Base-by-base conservation (phyloP, 2,329 filamentous ascomycete species). In the Xylariaceae sp. region DNA sequence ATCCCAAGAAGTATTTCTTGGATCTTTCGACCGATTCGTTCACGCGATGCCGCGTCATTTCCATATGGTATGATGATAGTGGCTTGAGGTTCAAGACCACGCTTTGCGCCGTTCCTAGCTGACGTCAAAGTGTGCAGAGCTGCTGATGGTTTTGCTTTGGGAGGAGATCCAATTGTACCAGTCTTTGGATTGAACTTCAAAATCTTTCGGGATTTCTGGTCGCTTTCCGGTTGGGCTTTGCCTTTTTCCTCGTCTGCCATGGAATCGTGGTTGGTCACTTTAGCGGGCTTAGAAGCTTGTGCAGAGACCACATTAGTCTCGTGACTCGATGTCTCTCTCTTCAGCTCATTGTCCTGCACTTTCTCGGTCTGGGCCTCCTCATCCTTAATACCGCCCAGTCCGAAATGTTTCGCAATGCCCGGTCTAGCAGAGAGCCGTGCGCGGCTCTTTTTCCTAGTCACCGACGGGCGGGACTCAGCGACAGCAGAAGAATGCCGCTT, bases 121-220 rank as follows among this genome's bases (percentile, higher is more conserved):
- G 48, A 31, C 11, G 19, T 54, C 37, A 47, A 37, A 53, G 48
- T 48, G 51, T 53, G 47, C 53, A 49, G 42, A 37, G 49, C 62
- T 39, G 47, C 62, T 26, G 58, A 47, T 1, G 66, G 64, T 61
- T 83, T 87, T 3, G 75, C 72, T 47, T 76, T 80, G 0, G 83
- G 83, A 0, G 84, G 81, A 3, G 82, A 81, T 3, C 82, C 81
- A 48, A 85, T 77, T 1, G 82, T 86, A 4, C 83, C 82, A 1
- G 82, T 85, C 57, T 76, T 80, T 1, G 75, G 74, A 57, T 86
- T 84, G 62, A 84, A 75, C 57, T 73, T 77, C 26, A 85, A 67
- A 0, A 85, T 60, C 59, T 79, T 84, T 43, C 72, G 75, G 0
- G 75, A 71, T 50, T 73, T 75, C 26, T 63, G 55, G 12, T 55